A percentile compares a stretch with the other conserved stretches of the same genome.
Evolutionary conservation across 345 rosid species (phyloP).

Genomic region (Populus alba): DNA sequence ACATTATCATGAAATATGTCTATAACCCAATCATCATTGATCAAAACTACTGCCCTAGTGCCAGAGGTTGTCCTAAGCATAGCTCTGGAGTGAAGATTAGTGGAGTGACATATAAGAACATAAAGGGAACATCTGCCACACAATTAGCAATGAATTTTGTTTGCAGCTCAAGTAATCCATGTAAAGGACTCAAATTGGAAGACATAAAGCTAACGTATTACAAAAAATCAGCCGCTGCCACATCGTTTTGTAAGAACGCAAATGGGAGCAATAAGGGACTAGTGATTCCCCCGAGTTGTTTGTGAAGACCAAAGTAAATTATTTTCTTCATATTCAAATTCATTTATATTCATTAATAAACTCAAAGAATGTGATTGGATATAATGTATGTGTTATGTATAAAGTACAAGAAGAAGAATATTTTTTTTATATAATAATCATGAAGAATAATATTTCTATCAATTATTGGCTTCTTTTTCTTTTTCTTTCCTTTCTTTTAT

Average conservation of each 20-base stretch:
- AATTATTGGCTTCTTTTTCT: too few relatives aligned
- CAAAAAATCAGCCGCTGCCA: not conserved
- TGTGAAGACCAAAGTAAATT: not conserved
- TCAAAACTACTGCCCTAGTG: not conserved
- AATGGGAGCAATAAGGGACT: not conserved
- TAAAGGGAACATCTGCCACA: slow-evolving; percentile 9
- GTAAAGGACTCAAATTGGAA: not conserved
- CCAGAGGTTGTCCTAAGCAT: not conserved
- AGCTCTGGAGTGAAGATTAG: slow-evolving; percentile 2
- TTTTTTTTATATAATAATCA: too few relatives aligned
- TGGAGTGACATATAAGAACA: slow-evolving; percentile 8
- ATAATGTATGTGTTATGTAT: too few relatives aligned
- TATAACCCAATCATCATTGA: slow-evolving; percentile 22
- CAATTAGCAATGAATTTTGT: slow-evolving; percentile 4
- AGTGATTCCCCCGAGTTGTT: not conserved
- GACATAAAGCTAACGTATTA: not conserved
- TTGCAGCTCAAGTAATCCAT: slow-evolving; percentile 8
- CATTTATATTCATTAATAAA: too few relatives aligned
- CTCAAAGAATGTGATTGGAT: too few relatives aligned
- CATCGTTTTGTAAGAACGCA: slow-evolving; percentile 2
- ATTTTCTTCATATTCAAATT: too few relatives aligned
- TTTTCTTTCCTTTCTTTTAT: too few relatives aligned
- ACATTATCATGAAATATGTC: slow-evolving; percentile 35
- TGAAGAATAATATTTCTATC: too few relatives aligned
- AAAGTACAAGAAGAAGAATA: too few relatives aligned